phyloP scores from a whole-genome alignment of 345 rosid genomes.

The Pseudoturritis turrita region DNA sequence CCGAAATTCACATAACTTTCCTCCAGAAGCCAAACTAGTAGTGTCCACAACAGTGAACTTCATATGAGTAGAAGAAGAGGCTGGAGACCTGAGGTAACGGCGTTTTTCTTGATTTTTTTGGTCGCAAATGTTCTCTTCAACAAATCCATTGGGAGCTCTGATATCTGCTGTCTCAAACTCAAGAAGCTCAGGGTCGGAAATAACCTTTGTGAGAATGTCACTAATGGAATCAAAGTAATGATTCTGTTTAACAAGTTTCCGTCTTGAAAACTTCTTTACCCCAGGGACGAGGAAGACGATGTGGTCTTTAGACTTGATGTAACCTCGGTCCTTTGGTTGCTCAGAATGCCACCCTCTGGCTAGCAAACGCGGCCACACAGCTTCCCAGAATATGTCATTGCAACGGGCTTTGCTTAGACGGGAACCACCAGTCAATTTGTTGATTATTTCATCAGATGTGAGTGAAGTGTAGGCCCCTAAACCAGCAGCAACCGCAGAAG shows the following conservation, averaged over 20 bases:
- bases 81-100: conserved; percentile 49
- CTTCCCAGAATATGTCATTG: conserved; percentile 71
- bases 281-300: conserved; percentile 63
- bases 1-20: conserved; percentile 38
- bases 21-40: conserved; percentile 34
- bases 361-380: conserved; percentile 75
- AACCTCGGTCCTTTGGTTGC: conserved; percentile 43
- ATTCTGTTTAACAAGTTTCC: conserved; percentile 48
- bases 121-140: conserved; percentile 25
- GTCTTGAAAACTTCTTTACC: conserved; percentile 56
- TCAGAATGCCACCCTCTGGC: conserved; percentile 76
- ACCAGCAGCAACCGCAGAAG: conserved; percentile 11
- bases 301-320: conserved; percentile 33
- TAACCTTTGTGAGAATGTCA: conserved; percentile 57
- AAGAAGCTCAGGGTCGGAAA: conserved; percentile 59
- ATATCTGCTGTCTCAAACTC: conserved; percentile 41
- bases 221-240: conserved; percentile 64
- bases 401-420: conserved; percentile 66
- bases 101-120: conserved; percentile 31
- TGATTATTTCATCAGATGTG: conserved; percentile 43
- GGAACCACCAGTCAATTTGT: conserved; percentile 39
- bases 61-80: conserved; percentile 31
- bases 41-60: conserved; percentile 62
- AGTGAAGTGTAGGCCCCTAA: conserved; percentile 41
- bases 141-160: conserved; percentile 22